Evolutionary conservation across 2,329 filamentous ascomycete genomes (phyloP), one percentile per base, ranked within the genome.

Genomic region (Penicillium sp.): DNA sequence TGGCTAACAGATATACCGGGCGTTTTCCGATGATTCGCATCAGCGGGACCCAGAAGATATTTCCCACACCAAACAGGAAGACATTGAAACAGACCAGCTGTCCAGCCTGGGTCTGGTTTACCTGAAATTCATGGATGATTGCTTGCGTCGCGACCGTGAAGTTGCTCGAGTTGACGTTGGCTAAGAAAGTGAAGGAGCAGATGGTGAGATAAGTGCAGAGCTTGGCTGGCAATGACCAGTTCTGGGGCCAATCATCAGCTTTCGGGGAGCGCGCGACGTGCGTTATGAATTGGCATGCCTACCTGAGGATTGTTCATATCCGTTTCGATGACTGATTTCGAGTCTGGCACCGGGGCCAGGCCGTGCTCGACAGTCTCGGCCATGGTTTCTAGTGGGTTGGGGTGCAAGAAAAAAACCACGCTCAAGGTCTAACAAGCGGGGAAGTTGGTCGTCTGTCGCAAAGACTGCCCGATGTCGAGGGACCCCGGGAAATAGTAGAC

Each of bases 101-200:
- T 10, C 51, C 53, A 3, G 51, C 53, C 17, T 57, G 48, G 2
- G 53, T 58, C 21, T 54, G 47, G 4, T 33, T 48, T 20, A 54
- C 50, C 13, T 48, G 15, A 20, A 58, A 66, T 17, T 66, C 57
- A 25, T 57, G 49, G 20, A 51, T 44, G 2, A 69, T 50, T 3
- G 61, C 54, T 23, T 57, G 41, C 7, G 60, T 57, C 3, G 65
- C 64, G 13, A 68, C 61, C 8, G 63, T 65, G 48, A 67, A 67
- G 34, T 65, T 67, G 31, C 58, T 64, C 14, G 58, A 56, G 41
- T 68, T 68, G 36, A 65, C 58, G 33, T 64, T 66, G 39, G 65
- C 63, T 6, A 68, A 57, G 43, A 69, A 68, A 5, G 62, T 65
- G 50, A 66, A 69, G 37, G 60, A 58, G 45, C 65, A 67, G 32